Evolutionary conservation across 805 yeast species (phyloP).

Genomic region (Lachancea kluyveri): DNA sequence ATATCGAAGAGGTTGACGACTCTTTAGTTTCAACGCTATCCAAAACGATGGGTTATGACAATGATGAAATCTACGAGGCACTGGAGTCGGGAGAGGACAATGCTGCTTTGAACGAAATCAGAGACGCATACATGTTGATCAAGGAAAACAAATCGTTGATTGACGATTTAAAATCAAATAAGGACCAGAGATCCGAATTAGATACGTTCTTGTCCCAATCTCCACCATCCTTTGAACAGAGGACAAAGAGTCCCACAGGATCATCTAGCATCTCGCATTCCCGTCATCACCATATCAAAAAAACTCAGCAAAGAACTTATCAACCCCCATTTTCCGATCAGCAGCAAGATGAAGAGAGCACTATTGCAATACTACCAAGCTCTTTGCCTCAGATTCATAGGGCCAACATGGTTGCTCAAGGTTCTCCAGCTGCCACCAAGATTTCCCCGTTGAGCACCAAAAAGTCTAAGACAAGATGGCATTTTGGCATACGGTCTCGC

Average conservation of each 20-base stretch:
- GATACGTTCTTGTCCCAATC: slow-evolving; percentile 56
- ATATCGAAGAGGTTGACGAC: slow-evolving; percentile 53
- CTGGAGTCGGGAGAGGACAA: slow-evolving; percentile 40
- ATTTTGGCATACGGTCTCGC: slow-evolving; percentile 93
- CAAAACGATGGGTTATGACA: slow-evolving; percentile 83
- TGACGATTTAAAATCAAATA: slow-evolving; percentile 50
- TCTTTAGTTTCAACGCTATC: slow-evolving; percentile 69
- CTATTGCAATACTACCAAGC: slow-evolving; percentile 89
- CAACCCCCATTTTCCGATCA: slow-evolving; percentile 28
- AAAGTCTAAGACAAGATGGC: slow-evolving; percentile 95
- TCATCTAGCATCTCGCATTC: slow-evolving; percentile 8
- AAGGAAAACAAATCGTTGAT: slow-evolving; percentile 70
- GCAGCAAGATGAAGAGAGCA: slow-evolving; percentile 43
- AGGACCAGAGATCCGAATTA: slow-evolving; percentile 39
- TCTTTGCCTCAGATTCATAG: slow-evolving; percentile 92
- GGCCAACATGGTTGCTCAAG: slow-evolving; percentile 76
- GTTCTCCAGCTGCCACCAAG: slow-evolving; percentile 41
- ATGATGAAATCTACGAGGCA: slow-evolving; percentile 74
- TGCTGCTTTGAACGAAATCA: slow-evolving; percentile 62
- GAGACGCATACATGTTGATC: slow-evolving; percentile 80
- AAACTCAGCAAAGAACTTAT: slow-evolving; percentile 29
- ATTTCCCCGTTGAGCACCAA: slow-evolving; percentile 59
- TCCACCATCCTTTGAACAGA: slow-evolving; percentile 45
- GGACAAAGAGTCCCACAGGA: slow-evolving; percentile 9
- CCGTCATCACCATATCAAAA: slow-evolving; percentile 6